phyloP scores from a whole-genome alignment of 257 asterid species.

The Solanum virginianum region DNA sequence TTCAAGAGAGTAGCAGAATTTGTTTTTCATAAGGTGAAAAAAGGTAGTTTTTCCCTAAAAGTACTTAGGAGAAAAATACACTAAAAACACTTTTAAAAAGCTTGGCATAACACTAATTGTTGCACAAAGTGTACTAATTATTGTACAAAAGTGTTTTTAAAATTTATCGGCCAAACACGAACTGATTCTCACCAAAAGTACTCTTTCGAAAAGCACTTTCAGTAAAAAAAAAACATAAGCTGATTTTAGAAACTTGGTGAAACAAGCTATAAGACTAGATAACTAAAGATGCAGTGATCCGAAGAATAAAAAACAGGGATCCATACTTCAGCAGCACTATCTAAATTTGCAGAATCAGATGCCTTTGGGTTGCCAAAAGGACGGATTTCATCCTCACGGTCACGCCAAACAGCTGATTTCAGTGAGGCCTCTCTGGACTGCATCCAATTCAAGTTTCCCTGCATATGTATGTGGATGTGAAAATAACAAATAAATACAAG shows the following conservation, averaged over 20 bases:
- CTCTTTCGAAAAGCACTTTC: neutral
- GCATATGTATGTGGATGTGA: slow-evolving; percentile 10
- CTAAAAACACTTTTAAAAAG: neutral
- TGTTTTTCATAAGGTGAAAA: neutral
- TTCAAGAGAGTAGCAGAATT: neutral
- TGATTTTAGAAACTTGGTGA: neutral
- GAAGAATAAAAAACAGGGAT: neutral
- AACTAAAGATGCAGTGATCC: neutral
- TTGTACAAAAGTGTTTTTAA: neutral
- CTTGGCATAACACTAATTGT: neutral
- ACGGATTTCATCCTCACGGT: slow-evolving; percentile 89
- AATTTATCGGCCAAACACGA: neutral
- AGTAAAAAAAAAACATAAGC: neutral
- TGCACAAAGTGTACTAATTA: neutral
- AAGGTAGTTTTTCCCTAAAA: neutral
- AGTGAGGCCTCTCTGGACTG: slow-evolving; percentile 91
- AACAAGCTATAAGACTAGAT: neutral
- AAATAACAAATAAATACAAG: slow-evolving; percentile 3
- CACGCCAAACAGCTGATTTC: slow-evolving; percentile 96
- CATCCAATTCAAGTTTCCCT: slow-evolving; percentile 99
- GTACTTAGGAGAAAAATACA: neutral
- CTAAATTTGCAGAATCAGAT: slow-evolving; percentile 98
- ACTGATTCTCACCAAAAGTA: neutral
- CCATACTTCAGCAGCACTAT: slow-evolving; percentile 92
- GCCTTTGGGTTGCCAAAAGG: slow-evolving; percentile 97